Percentiles rank a stretch among this genome's conserved stretches.
These are phyloP conservation scores for Thielaviopsis musarum DNA, from an alignment of 2,329 filamentous ascomycete genomes.

Conservation along the genomic window DNA sequence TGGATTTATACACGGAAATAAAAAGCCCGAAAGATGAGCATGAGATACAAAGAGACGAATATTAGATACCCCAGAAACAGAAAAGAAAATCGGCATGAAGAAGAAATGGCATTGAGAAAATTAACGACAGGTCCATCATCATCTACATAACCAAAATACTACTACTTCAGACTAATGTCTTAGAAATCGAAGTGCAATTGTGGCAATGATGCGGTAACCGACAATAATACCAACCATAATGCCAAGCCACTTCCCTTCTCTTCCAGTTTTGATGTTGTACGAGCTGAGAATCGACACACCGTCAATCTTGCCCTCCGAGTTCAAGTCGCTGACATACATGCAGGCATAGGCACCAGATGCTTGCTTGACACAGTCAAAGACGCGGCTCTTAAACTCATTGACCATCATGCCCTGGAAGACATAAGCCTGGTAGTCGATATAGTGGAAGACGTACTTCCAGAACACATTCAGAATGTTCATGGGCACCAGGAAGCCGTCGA, in stretches of 20 bases:
- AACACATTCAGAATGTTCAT: slow-evolving; percentile 61
- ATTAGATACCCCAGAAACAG: too few species aligned
- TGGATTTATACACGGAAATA: too few species aligned
- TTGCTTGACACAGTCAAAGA: slow-evolving; percentile 38
- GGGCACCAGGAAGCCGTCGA: slow-evolving; percentile 66
- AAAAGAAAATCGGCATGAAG: too few species aligned
- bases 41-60: too few species aligned
- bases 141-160: not conserved
- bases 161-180: not conserved
- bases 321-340: slow-evolving; percentile 50
- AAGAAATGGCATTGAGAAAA: too few species aligned
- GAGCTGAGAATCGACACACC: slow-evolving; percentile 52
- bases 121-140: too few species aligned
- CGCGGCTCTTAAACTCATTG: slow-evolving; percentile 57
- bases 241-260: slow-evolving; percentile 53
- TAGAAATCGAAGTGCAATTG: slow-evolving; percentile 7
- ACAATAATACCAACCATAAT: slow-evolving; percentile 62
- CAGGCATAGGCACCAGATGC: slow-evolving; percentile 39
- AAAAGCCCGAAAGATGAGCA: too few species aligned
- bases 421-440: slow-evolving; percentile 74
- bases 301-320: slow-evolving; percentile 48
- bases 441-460: slow-evolving; percentile 76
- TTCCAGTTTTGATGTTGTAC: slow-evolving; percentile 51
- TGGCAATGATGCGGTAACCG: slow-evolving; percentile 43
- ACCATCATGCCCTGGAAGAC: slow-evolving; percentile 91